A percentile compares a stretch with the other conserved stretches of the same genome.
Conservation (phyloP, 176 grass and related monocot genomes). For the Musa acuminata region DNA sequence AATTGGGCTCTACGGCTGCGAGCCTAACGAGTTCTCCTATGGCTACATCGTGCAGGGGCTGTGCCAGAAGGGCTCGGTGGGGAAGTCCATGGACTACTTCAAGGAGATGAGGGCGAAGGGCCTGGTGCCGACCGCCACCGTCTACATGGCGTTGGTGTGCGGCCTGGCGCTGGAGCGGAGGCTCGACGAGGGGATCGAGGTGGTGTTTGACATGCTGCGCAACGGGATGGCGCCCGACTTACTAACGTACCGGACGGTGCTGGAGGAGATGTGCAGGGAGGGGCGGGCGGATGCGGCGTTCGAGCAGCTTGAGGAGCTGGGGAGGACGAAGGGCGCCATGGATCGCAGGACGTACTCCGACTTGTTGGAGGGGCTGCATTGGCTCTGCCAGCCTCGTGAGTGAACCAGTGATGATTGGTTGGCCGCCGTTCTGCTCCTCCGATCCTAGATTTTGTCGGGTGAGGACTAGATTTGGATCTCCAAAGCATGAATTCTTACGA, state of each 20-base stretch:
- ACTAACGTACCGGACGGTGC: conserved; percentile 76
- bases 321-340: conserved; percentile 38
- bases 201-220: conserved; percentile 67
- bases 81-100: conserved; percentile 39
- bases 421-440: background rate
- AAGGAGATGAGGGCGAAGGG: conserved; percentile 49
- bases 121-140: conserved; percentile 40
- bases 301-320: conserved; percentile 53
- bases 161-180: conserved; percentile 60
- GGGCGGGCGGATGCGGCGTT: conserved; percentile 51
- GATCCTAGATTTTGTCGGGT: conserved; percentile 16
- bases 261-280: conserved; percentile 84
- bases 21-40: conserved; percentile 73
- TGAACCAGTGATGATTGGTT: background rate
- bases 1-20: conserved; percentile 73
- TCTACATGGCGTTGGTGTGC: conserved; percentile 62
- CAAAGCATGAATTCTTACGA: no score
- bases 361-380: conserved; percentile 80
- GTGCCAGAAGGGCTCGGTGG: conserved; percentile 68
- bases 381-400: conserved; percentile 55
- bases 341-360: conserved; percentile 60
- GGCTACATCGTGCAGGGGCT: conserved; percentile 75
- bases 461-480: conserved; percentile 1
- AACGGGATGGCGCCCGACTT: conserved; percentile 56
- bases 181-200: conserved; percentile 52